Conservation (phyloP, 306 rosid species). For the Castanea mollissima region DNA sequence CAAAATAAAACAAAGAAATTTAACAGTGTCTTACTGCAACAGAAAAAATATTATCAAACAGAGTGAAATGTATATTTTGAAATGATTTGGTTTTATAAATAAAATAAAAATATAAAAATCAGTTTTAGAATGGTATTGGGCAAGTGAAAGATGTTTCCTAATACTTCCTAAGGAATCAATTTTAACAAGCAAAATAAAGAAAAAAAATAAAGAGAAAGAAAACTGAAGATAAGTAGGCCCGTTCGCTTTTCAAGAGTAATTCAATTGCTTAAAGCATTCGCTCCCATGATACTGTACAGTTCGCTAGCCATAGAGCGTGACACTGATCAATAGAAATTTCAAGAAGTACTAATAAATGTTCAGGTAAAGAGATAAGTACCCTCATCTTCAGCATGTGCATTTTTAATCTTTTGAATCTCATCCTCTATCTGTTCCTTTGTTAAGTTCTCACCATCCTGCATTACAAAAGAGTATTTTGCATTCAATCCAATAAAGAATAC, state of each 20-base stretch:
- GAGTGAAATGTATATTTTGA: not conserved
- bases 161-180: no score
- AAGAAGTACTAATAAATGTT: not conserved
- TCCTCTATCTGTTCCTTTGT: constrained; percentile 75
- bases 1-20: not conserved
- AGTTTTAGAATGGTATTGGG: not conserved
- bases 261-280: not conserved
- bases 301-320: not conserved
- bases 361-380: constrained; percentile 41
- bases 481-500: no score
- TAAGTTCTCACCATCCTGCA: constrained; percentile 78
- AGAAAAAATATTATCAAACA: not conserved
- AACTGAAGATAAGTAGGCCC: not conserved
- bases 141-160: not conserved
- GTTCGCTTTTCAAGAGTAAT: not conserved
- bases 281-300: not conserved
- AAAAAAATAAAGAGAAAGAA: not conserved
- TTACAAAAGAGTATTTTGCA: constrained; percentile 6
- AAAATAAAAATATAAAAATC: not conserved
- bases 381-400: constrained; percentile 91
- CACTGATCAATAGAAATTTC: not conserved
- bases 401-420: constrained; percentile 79
- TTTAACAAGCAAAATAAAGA: not conserved
- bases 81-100: not conserved
- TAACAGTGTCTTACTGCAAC: not conserved